A percentile compares a stretch with the other conserved stretches of the same genome.
Evolutionary conservation across 2,329 filamentous ascomycete genomes (phyloP).

Genomic region (Fusarium phyllophilum): DNA sequence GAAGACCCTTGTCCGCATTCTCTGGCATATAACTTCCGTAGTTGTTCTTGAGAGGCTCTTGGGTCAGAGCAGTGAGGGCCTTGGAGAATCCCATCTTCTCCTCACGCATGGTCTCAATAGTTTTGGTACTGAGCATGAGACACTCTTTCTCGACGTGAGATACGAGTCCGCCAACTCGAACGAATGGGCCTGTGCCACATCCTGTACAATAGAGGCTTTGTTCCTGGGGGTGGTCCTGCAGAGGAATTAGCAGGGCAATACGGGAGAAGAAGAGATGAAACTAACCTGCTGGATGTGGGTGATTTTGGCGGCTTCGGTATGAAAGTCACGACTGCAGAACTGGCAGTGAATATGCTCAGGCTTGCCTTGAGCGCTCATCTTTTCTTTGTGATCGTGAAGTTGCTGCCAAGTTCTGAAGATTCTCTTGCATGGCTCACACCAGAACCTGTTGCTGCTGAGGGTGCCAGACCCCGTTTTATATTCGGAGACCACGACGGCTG

Average conservation of each 20-base stretch:
- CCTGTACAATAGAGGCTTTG: slow-evolving; percentile 60
- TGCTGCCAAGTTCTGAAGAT: slow-evolving; percentile 41
- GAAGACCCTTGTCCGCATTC: not conserved
- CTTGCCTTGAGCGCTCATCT: slow-evolving; percentile 39
- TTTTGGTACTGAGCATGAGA: slow-evolving; percentile 44
- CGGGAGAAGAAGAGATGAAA: not conserved
- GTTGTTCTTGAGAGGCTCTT: slow-evolving; percentile 44
- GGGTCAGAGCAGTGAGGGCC: slow-evolving; percentile 42
- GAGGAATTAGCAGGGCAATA: slow-evolving; percentile 4
- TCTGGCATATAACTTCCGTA: slow-evolving; percentile 43
- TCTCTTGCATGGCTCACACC: slow-evolving; percentile 46
- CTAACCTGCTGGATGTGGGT: slow-evolving; percentile 52
- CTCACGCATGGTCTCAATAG: slow-evolving; percentile 50
- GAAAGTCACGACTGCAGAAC: slow-evolving; percentile 52
- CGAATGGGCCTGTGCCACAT: slow-evolving; percentile 53
- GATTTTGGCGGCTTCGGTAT: slow-evolving; percentile 45
- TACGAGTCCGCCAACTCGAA: slow-evolving; percentile 52
- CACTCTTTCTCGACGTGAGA: slow-evolving; percentile 60
- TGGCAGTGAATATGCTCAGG: slow-evolving; percentile 51
- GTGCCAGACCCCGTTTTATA: slow-evolving; percentile 29
- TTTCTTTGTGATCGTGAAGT: slow-evolving; percentile 46
- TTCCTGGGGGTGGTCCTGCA: slow-evolving; percentile 51
- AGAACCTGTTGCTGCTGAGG: slow-evolving; percentile 25
- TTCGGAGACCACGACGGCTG: not conserved
- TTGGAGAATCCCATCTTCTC: slow-evolving; percentile 51